Conservation (phyloP, 257 asterid species). For the Lycium ferocissimum region DNA sequence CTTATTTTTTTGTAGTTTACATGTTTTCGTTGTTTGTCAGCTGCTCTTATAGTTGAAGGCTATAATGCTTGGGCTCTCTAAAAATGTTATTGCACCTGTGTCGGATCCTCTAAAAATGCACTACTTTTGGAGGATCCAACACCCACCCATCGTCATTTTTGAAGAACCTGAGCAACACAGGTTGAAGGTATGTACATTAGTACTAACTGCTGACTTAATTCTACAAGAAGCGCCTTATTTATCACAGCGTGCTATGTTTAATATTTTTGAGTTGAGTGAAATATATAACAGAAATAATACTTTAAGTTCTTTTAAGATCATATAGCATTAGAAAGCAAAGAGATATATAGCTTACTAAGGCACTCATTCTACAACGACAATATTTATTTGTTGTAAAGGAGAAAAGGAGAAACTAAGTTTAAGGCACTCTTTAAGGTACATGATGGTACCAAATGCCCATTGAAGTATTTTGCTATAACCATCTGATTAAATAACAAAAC, state of each 20-base stretch:
- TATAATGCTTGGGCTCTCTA: background rate
- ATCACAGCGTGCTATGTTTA: background rate
- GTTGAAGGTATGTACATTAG: background rate
- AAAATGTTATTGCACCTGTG: background rate
- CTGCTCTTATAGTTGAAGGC: background rate
- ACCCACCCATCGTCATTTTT: background rate
- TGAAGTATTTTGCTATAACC: no score
- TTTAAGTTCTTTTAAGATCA: no score
- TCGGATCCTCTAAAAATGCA: background rate
- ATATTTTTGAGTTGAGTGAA: no score
- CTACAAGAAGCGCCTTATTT: background rate
- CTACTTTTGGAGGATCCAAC: background rate
- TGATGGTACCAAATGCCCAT: no score
- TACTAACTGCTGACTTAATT: background rate
- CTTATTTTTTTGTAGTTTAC: background rate
- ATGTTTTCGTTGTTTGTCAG: background rate
- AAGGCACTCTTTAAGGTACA: no score
- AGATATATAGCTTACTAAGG: no score
- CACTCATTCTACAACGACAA: no score
- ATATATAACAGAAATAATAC: no score
- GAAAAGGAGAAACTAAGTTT: no score
- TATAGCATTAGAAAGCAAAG: no score
- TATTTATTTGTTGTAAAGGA: no score
- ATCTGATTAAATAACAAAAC: no score
- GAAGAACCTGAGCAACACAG: background rate